phyloP scores from a whole-genome alignment of 495 filamentous ascomycete species.

The Trichocladium antarcticum region DNA sequence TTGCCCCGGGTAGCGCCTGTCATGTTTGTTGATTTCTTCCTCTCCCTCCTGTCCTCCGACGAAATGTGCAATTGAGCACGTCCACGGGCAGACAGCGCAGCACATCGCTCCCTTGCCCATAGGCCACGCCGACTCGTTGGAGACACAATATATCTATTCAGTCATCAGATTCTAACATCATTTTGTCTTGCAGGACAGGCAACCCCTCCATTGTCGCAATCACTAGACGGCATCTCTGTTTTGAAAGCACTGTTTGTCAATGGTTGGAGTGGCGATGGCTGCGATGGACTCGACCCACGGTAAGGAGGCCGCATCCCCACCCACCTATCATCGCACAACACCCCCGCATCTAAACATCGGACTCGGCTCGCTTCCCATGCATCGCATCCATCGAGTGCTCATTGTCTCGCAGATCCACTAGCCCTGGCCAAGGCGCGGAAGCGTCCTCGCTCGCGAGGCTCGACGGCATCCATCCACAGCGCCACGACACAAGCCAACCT shows the following conservation, averaged over 20 bases:
- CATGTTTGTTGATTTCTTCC: constrained; percentile 29
- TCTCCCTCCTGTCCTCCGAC: constrained; percentile 7
- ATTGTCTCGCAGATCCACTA: constrained; percentile 21
- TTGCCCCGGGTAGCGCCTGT: constrained; percentile 26
- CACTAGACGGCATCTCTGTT: constrained; percentile 12
- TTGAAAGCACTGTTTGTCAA: constrained; percentile 16
- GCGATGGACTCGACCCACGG: constrained; percentile 28
- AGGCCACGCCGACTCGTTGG: background rate
- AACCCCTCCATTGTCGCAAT: constrained; percentile 12
- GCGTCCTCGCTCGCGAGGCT: constrained; percentile 66
- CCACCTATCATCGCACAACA: background rate
- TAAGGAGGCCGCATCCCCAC: constrained; percentile 12
- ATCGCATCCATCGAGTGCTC: constrained; percentile 1
- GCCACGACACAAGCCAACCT: constrained; percentile 55
- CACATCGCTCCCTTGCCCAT: constrained; percentile 11
- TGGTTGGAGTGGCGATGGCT: constrained; percentile 9
- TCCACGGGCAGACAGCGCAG: constrained; percentile 8
- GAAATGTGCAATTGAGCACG: constrained; percentile 20
- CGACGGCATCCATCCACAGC: constrained; percentile 72
- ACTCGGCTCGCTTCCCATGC: background rate
- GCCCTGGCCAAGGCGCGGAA: constrained; percentile 39
- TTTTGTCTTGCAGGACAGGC: background rate
- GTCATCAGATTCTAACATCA: constrained; percentile 6
- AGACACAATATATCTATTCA: background rate
- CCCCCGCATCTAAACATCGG: background rate